Evolutionary conservation across 1,284 basidiomycete species (phyloP), one percentile per base, ranked within the genome.

Genomic region (Sporisorium reilianum): DNA sequence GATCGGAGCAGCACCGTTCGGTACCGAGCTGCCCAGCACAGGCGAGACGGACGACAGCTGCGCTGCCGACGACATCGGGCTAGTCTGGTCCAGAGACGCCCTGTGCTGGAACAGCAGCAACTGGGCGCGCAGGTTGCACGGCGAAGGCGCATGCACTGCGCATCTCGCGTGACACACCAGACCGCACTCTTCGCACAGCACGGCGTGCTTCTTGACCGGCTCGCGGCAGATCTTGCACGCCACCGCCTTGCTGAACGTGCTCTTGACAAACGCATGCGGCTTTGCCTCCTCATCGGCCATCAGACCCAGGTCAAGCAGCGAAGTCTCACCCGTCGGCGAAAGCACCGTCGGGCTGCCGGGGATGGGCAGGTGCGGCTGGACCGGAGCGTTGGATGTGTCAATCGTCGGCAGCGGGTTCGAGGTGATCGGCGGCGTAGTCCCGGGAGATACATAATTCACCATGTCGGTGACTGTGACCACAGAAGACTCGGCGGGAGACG

Each of bases 211-310:
- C 88, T 93, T 94, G 78, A 94, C 91, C 63, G 88, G 89, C 56
- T 89, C 86, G 61, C 90, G 88, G 83, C 95, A 97, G 20, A 97
- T 91, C 50, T 92, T 89, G 86, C 95, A 97, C 12, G 89, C 86
- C 85, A 97, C 91, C 25, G 93, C 94, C 87, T 95, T 95, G 81
- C 91, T 91, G 85, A 97, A 97, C 3, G 91, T 92, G 2, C 93
- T 96, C 87, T 93, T 95, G 48, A 96, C 92, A 81, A 96, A 94
- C 7, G 89, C 89, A 79, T 97, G 95, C 34, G 50, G 74, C 75
- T 64, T 78, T 38, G 66, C 74, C 66, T 64, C 66, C 62, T 63
- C 69, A 32, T 65, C 64, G n/a, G 32, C 41, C 36, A 44, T 57
- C 20, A 61, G 41, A 61, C 55, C 65, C 7, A 81, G 71, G 45